Evolutionary conservation across 2,329 filamentous ascomycete species (phyloP), one percentile per base, ranked within the genome.

Genomic region (Trematosphaeria pertusa): DNA sequence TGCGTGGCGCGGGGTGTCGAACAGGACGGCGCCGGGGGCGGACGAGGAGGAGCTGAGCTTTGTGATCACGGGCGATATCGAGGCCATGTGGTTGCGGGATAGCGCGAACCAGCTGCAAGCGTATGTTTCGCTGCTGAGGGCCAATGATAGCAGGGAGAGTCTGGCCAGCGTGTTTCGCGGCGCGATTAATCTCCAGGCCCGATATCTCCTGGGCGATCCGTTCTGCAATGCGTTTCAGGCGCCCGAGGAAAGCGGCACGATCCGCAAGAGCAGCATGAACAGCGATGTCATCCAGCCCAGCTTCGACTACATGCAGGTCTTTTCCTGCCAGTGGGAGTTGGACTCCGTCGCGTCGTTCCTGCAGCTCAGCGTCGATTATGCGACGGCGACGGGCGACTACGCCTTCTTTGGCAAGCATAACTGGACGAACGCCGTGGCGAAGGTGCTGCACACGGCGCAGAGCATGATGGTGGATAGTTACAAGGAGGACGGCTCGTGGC

Each of bases 91-190:
- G 78, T 61, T 81, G 14, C 68, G 78, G 10, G 78, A 81, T 52
- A 76, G 72, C 5, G 85, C 86, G 14, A 88, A 88, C 59, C 87
- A 90, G 67, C 80, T 90, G 59, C 86, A 89, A 59, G 85, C 85
- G 12, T 87, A 89, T 58, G 75, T 83, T 34, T 77, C 80, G 3
- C 67, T 88, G 3, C 73, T 89, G 14, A 77, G 75, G 40, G 69
- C 78, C 2, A 78, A 79, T 14, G 61, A 48, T 2, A 71, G 3
- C 70, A 74, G 4, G 65, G 71, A 32, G 71, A 83, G 64, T 1
- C 73, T 90, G 6, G 85, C 86, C 14, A 81, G 80, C 7, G 72
- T 90, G 0, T 88, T 86, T 71, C 80, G 87, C 5, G 87, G 87
- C 1, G 80, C 87, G 1, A 87, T 90, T 66, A 89, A 89, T 63